phyloP scores from a whole-genome alignment of 1,139 yeast species.

The Geotrichum macrosporum region DNA sequence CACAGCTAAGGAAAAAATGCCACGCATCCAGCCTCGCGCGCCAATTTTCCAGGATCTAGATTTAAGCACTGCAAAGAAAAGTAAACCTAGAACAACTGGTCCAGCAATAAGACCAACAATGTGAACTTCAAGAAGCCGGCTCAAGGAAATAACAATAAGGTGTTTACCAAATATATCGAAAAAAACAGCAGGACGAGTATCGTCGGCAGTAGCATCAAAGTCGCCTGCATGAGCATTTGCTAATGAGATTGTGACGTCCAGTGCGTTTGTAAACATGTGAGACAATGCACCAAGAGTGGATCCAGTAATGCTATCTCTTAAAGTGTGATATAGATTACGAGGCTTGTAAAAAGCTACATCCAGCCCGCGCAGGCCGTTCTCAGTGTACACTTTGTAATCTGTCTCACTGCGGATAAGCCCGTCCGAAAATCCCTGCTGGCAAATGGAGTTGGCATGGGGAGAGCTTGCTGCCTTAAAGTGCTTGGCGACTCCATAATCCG shows the following conservation, averaged over 20 bases:
- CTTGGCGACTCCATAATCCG: conserved; percentile 70
- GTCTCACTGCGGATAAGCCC: conserved; percentile 77
- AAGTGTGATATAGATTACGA: conserved; percentile 77
- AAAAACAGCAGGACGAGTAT: conserved; percentile 48
- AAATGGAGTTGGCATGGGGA: conserved; percentile 77
- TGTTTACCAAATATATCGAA: too few relatives aligned
- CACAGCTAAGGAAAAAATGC: conserved; percentile 51
- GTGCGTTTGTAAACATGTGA: conserved; percentile 73
- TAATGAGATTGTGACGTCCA: conserved; percentile 52
- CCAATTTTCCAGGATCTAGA: conserved; percentile 48
- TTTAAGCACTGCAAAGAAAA: conserved; percentile 47
- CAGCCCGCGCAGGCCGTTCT: conserved; percentile 71
- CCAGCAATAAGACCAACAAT: conserved; percentile 48
- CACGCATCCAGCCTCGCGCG: conserved; percentile 47
- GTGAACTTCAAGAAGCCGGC: conserved; percentile 47
- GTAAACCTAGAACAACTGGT: conserved; percentile 51
- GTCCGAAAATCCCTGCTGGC: conserved; percentile 76
- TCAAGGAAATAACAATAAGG: conserved; percentile 54
- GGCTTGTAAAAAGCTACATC: conserved; percentile 76
- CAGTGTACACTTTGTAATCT: conserved; percentile 69
- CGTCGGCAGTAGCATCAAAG: conserved; percentile 29
- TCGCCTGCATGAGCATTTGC: conserved; percentile 42
- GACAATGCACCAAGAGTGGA: conserved; percentile 64
- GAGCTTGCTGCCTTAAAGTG: conserved; percentile 45
- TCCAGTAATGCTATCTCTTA: conserved; percentile 62